Evolutionary conservation across 2,329 filamentous ascomycete genomes (phyloP).

Genomic region (Aspergillus carbonarius): DNA sequence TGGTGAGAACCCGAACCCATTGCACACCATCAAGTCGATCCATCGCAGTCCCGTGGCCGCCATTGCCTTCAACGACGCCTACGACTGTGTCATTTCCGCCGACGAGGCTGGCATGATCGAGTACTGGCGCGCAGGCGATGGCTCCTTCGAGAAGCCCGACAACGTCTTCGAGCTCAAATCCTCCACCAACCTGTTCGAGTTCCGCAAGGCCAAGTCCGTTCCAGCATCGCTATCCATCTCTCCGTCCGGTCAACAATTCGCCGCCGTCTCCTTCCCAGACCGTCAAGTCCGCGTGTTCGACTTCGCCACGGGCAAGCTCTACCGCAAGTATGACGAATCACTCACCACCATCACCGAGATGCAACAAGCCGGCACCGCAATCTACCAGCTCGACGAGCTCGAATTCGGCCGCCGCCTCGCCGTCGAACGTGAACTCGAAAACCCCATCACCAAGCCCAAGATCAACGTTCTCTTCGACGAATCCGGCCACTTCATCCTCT

Average conservation of each 20-base stretch:
- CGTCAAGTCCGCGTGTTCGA: constrained; percentile 92
- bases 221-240: constrained; percentile 82
- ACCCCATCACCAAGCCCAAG: constrained; percentile 63
- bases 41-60: constrained; percentile 78
- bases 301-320: constrained; percentile 82
- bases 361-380: constrained; percentile 87
- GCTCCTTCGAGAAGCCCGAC: constrained; percentile 83
- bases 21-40: constrained; percentile 76
- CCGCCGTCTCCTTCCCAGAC: constrained; percentile 87
- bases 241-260: constrained; percentile 80
- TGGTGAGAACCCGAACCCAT: constrained; percentile 71
- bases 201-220: constrained; percentile 89
- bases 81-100: constrained; percentile 85
- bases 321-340: constrained; percentile 93
- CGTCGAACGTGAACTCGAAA: constrained; percentile 82
- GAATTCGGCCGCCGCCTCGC: constrained; percentile 89
- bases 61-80: constrained; percentile 85
- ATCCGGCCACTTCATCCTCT: constrained; percentile 90
- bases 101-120: constrained; percentile 93
- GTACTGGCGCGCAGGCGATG: constrained; percentile 79
- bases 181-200: constrained; percentile 90
- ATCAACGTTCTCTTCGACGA: constrained; percentile 93
- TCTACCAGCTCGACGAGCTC: constrained; percentile 79
- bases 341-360: constrained; percentile 85
- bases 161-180: constrained; percentile 93